A percentile compares a stretch with the other conserved stretches of the same genome.
Conservation (phyloP, 2,329 filamentous ascomycete genomes). For the Bipolaris bicolor region DNA sequence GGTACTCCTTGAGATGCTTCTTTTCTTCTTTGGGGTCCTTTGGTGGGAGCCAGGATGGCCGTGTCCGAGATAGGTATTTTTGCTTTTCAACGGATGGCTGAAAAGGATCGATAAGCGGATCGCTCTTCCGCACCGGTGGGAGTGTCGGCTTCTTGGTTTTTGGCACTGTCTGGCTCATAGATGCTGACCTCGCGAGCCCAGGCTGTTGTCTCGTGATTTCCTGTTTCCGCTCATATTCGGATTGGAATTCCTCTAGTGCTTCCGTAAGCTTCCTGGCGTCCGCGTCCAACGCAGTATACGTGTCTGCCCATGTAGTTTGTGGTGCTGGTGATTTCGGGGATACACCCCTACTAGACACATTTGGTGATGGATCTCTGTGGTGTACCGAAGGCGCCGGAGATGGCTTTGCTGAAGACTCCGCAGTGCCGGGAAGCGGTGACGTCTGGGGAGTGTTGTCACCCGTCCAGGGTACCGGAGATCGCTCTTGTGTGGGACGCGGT, state of each 20-base stretch:
- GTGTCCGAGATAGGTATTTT: slow-evolving; percentile 75
- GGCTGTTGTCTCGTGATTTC: slow-evolving; percentile 61
- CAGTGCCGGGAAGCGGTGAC: slow-evolving; percentile 29
- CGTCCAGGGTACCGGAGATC: slow-evolving; percentile 45
- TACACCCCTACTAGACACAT: slow-evolving; percentile 25
- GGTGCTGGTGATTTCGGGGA: slow-evolving; percentile 49
- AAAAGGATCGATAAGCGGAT: slow-evolving; percentile 83
- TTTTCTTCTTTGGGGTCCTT: slow-evolving; percentile 91
- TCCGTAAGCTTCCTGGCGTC: slow-evolving; percentile 79
- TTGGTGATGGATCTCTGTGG: slow-evolving; percentile 31
- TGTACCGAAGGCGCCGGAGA: slow-evolving; percentile 33
- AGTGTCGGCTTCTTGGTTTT: slow-evolving; percentile 60
- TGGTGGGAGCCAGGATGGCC: slow-evolving; percentile 83
- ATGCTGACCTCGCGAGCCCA: slow-evolving; percentile 40
- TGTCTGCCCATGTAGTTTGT: slow-evolving; percentile 77
- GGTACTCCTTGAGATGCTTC: slow-evolving; percentile 83
- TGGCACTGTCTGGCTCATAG: slow-evolving; percentile 35
- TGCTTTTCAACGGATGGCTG: slow-evolving; percentile 88
- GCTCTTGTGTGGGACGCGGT: slow-evolving; percentile 56
- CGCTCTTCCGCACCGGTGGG: slow-evolving; percentile 72
- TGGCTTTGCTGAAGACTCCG: slow-evolving; percentile 29
- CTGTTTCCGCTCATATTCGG: slow-evolving; percentile 60
- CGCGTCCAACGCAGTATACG: slow-evolving; percentile 69
- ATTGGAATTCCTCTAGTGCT: slow-evolving; percentile 79
- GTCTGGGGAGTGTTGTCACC: slow-evolving; percentile 38